These are phyloP conservation scores for Pseudopyrenochaeta lycopersici DNA, from an alignment of 2,329 filamentous ascomycete genomes.

Conservation along the genomic window DNA sequence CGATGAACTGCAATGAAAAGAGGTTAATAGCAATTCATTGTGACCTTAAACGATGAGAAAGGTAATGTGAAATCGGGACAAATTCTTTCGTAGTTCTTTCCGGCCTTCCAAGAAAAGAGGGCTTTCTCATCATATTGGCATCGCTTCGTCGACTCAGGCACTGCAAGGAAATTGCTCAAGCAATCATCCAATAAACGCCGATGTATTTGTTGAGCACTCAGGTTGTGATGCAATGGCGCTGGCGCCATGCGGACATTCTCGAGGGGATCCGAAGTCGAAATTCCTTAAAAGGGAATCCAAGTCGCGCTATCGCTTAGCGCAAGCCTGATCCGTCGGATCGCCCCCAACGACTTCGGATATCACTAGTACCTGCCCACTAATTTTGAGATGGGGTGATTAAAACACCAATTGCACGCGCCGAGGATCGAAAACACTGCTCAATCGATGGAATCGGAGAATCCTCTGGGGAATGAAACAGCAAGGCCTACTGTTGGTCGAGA, in stretches of 20 bases:
- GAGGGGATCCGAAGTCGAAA: constrained; percentile 10
- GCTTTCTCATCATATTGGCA: not conserved
- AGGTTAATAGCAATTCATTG: not conserved
- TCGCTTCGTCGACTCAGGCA: not conserved
- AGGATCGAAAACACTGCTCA: not conserved
- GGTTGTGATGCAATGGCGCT: not conserved
- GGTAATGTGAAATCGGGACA: no score
- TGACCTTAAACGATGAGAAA: not conserved
- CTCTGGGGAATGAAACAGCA: no score
- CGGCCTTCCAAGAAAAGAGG: not conserved
- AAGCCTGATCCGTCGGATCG: constrained; percentile 6
- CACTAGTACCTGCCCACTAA: constrained; percentile 1
- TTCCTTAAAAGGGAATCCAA: constrained; percentile 1
- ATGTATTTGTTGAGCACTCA: constrained; percentile 1
- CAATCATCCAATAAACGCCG: not conserved
- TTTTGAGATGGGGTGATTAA: not conserved
- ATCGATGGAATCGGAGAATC: no score
- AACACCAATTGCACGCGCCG: not conserved
- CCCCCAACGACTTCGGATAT: no score
- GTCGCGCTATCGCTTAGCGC: constrained; percentile 10
- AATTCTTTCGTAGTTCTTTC: not conserved
- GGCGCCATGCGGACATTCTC: constrained; percentile 12
- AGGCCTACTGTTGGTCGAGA: no score
- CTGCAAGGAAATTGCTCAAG: not conserved
- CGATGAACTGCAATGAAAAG: not conserved